Conservation (phyloP, 192 early-diverging fungal species). For the Thamnidium elegans region DNA sequence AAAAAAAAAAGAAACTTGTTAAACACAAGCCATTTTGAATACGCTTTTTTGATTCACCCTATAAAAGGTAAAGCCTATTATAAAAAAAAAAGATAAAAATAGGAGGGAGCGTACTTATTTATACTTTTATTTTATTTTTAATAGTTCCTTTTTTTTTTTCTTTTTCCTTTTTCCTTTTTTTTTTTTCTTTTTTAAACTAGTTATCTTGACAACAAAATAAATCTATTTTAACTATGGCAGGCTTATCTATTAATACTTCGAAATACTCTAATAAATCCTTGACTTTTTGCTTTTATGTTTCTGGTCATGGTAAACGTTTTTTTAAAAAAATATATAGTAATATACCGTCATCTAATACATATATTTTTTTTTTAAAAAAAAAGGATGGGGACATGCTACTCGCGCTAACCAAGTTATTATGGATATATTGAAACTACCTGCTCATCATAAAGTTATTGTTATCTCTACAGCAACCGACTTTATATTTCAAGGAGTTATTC, state of each 20-base stretch:
- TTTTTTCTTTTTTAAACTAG: background rate
- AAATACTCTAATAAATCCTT: conserved; percentile 26
- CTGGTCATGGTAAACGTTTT: conserved; percentile 50
- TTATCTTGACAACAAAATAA: background rate
- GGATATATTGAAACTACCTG: conserved; percentile 41
- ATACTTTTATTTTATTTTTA: background rate
- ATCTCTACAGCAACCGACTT: conserved; percentile 56
- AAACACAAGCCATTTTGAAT: too few relatives aligned
- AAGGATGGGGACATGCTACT: conserved; percentile 64
- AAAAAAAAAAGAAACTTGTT: too few relatives aligned
- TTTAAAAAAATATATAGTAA: too few relatives aligned
- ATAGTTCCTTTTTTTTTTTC: background rate
- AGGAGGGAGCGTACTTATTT: background rate
- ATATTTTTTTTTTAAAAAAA: background rate
- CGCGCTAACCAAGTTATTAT: conserved; percentile 55
- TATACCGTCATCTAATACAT: too few relatives aligned
- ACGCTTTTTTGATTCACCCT: too few relatives aligned
- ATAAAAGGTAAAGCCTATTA: too few relatives aligned
- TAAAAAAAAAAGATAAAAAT: background rate
- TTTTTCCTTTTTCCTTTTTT: background rate
- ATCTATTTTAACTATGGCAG: conserved; percentile 10
- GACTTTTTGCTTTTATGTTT: conserved; percentile 57
- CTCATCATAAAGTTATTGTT: conserved; percentile 49
- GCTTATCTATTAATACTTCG: conserved; percentile 20
- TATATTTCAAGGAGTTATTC: conserved; percentile 54